Conservation (phyloP, 805 yeast species). For the Ogataea methylovora region DNA sequence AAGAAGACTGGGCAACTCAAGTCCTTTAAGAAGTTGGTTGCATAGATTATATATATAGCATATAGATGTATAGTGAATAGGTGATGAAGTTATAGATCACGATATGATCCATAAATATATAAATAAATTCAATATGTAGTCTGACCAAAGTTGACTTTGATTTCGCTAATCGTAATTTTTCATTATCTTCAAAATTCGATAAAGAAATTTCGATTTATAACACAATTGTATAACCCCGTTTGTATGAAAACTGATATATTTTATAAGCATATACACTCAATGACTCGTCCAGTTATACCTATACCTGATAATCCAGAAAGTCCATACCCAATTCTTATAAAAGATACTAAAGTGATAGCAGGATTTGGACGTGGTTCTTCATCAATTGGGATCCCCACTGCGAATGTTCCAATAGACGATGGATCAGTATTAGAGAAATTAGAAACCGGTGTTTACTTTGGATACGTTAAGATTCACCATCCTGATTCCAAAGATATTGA, state of each 20-base stretch:
- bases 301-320: slow-evolving; percentile 33
- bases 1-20: slow-evolving; percentile 35
- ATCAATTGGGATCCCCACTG: slow-evolving; percentile 93
- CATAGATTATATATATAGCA: too few species aligned
- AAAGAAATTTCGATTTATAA: too few species aligned
- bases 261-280: too few species aligned
- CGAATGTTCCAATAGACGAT: slow-evolving; percentile 64
- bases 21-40: slow-evolving; percentile 14
- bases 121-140: too few species aligned
- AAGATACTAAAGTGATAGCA: slow-evolving; percentile 44
- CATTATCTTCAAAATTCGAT: too few species aligned
- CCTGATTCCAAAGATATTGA: slow-evolving; percentile 24
- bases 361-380: slow-evolving; percentile 97
- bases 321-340: slow-evolving; percentile 43
- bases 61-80: too few species aligned
- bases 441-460: slow-evolving; percentile 85
- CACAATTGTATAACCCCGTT: too few species aligned
- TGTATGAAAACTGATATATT: too few species aligned
- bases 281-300: slow-evolving; percentile 32
- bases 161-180: too few species aligned
- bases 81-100: too few species aligned
- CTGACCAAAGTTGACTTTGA: too few species aligned
- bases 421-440: slow-evolving; percentile 33
- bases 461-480: slow-evolving; percentile 34
- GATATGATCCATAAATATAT: too few species aligned